phyloP scores from a whole-genome alignment of 2,329 filamentous ascomycete genomes.

The Arthrinium phaeospermum region DNA sequence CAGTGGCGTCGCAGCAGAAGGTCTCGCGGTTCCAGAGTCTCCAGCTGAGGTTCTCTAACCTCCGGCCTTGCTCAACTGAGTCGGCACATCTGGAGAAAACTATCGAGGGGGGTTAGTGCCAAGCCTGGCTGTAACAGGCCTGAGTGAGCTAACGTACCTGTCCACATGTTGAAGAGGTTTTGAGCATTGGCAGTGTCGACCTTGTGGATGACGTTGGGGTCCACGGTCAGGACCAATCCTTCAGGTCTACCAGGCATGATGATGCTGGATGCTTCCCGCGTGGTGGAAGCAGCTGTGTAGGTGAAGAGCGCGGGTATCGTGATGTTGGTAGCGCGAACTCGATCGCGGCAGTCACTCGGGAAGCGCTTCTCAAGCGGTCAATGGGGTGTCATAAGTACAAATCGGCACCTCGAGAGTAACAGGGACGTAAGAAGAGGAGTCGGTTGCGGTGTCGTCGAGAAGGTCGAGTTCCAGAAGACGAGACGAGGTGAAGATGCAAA shows the following conservation, averaged over 20 bases:
- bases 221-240: slow-evolving; percentile 87
- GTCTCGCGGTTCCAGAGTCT: slow-evolving; percentile 93
- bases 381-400: slow-evolving; percentile 18
- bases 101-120: slow-evolving; percentile 48
- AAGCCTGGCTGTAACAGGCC: slow-evolving; percentile 19
- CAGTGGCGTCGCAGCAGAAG: slow-evolving; percentile 78
- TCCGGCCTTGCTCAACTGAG: slow-evolving; percentile 88
- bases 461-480: neutral
- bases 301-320: slow-evolving; percentile 7
- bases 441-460: slow-evolving; percentile 12
- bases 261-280: slow-evolving; percentile 32
- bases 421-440: neutral
- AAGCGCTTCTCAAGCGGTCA: slow-evolving; percentile 19
- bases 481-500: slow-evolving; percentile 9
- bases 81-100: slow-evolving; percentile 95
- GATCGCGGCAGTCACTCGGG: slow-evolving; percentile 18
- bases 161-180: slow-evolving; percentile 97
- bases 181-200: slow-evolving; percentile 92
- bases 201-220: slow-evolving; percentile 90
- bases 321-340: slow-evolving; percentile 18
- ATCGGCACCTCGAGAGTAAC: slow-evolving; percentile 21
- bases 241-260: slow-evolving; percentile 84
- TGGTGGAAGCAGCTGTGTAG: slow-evolving; percentile 27
- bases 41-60: slow-evolving; percentile 96
- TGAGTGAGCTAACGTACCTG: slow-evolving; percentile 67